Evolutionary conservation across 768 basidiomycete species (phyloP), one percentile per base, ranked within the genome.

Genomic region (Zangia roseola): DNA sequence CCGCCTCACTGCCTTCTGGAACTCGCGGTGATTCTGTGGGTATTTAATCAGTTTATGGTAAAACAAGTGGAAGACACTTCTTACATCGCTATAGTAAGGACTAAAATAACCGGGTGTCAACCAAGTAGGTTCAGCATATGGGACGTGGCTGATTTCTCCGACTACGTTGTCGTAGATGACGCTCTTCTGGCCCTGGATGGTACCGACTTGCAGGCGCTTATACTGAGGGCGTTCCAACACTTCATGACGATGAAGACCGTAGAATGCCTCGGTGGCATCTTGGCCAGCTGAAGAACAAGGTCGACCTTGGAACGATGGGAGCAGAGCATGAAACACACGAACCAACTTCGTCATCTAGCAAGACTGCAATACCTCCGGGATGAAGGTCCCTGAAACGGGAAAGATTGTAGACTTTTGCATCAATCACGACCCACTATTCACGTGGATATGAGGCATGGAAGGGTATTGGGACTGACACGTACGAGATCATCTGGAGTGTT

Each of bases 101-200:
- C 73, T 78, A 60, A 84, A 74, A 71, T 82, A 93, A 16, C 84
- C 87, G 3, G 74, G 62, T 0, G 76, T 71, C 44, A 94, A 68
- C 89, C 92, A 95, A 3, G 82, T 85, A 5, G 94, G 88, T 63
- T 97, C 94, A 0, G 83, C 91, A 66, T 94, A 95, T 0, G 94
- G 94, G 1, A 95, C 85, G 34, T 72, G 70, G 54, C 86, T 89
- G 42, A 88, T 57, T 44, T 75, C 77, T 14, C 90, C 92, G 6
- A 70, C 60, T 16, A 70, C 64, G 17, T 73, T 77, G 24, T 73
- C 64, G 41, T 73, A 61, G 38, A 91, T 79, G 49, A 73, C 63
- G 19, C 75, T 75, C 58, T 78, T 67, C 70, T 88, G 76, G 39
- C 82, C 90, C 41, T 76, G 71, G 47, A 94, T 74, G 12, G 68